Evolutionary conservation across 164 flowering plant species (phyloP).

Genomic region (Stephania japonica): DNA sequence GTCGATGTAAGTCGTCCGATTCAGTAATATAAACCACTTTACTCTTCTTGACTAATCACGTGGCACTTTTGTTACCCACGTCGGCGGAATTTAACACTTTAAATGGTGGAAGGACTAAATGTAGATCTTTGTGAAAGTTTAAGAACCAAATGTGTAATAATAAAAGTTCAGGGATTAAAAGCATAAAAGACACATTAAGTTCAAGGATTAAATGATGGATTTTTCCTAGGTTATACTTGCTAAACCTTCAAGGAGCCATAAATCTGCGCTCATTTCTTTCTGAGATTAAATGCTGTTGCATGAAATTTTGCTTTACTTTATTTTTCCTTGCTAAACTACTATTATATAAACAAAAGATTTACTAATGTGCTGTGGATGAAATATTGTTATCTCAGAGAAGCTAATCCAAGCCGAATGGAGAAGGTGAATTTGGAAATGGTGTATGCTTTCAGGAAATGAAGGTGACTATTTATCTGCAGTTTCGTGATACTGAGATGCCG

Average conservation of each 20-base stretch:
- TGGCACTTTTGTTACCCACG: too few species aligned
- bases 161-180: too few species aligned
- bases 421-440: constrained; percentile 33
- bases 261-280: not conserved
- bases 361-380: not conserved
- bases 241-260: not conserved
- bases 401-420: constrained; percentile 55
- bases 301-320: not conserved
- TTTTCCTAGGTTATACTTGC: too few species aligned
- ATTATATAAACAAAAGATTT: not conserved
- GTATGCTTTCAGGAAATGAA: constrained; percentile 1
- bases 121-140: too few species aligned
- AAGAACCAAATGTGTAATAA: too few species aligned
- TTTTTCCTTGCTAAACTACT: not conserved
- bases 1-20: too few species aligned
- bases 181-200: too few species aligned
- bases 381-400: constrained; percentile 33
- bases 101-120: too few species aligned
- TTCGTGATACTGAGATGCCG: constrained; percentile 2
- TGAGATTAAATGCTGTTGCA: not conserved
- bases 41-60: too few species aligned
- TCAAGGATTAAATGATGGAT: too few species aligned
- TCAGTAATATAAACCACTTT: too few species aligned
- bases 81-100: too few species aligned
- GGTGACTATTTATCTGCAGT: constrained; percentile 8